A percentile compares a stretch with the other conserved stretches of the same genome.
These are phyloP conservation scores for Plectosphaerella sp. DNA, from an alignment of 2,329 filamentous ascomycete genomes.

Conservation along the genomic window DNA sequence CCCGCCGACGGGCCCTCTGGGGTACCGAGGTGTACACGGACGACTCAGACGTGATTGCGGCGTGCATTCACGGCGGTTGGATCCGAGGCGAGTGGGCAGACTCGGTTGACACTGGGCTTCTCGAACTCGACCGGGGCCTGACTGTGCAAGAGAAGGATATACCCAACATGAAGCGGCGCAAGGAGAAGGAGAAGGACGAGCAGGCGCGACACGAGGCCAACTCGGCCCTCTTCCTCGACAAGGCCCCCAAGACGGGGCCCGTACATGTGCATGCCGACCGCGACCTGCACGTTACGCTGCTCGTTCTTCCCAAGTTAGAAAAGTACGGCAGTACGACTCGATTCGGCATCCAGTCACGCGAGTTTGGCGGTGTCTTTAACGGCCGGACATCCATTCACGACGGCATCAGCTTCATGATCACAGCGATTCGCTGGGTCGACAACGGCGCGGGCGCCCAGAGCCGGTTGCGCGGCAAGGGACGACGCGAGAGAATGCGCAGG, in stretches of 20 bases:
- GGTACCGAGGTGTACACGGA: slow-evolving; percentile 94
- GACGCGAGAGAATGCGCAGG: slow-evolving; percentile 52
- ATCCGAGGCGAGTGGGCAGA: slow-evolving; percentile 84
- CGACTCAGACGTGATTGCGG: slow-evolving; percentile 88
- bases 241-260: slow-evolving; percentile 57
- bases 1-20: slow-evolving; percentile 76
- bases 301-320: slow-evolving; percentile 76
- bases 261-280: slow-evolving; percentile 61
- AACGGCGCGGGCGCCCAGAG: slow-evolving; percentile 61
- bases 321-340: slow-evolving; percentile 72
- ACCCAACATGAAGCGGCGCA: slow-evolving; percentile 22
- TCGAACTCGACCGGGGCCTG: slow-evolving; percentile 47
- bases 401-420: slow-evolving; percentile 84
- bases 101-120: slow-evolving; percentile 65
- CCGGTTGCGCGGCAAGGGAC: slow-evolving; percentile 49
- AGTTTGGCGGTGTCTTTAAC: slow-evolving; percentile 60
- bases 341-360: slow-evolving; percentile 76
- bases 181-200: slow-evolving; percentile 21
- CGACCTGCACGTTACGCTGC: slow-evolving; percentile 81
- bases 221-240: slow-evolving; percentile 37
- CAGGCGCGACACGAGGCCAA: slow-evolving; percentile 29
- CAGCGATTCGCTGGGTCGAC: slow-evolving; percentile 78
- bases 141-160: slow-evolving; percentile 7
- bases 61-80: slow-evolving; percentile 91
- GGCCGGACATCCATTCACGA: slow-evolving; percentile 57